phyloP scores from a whole-genome alignment of 2,329 filamentous ascomycete species.

The Tolypocladium endophyticum region DNA sequence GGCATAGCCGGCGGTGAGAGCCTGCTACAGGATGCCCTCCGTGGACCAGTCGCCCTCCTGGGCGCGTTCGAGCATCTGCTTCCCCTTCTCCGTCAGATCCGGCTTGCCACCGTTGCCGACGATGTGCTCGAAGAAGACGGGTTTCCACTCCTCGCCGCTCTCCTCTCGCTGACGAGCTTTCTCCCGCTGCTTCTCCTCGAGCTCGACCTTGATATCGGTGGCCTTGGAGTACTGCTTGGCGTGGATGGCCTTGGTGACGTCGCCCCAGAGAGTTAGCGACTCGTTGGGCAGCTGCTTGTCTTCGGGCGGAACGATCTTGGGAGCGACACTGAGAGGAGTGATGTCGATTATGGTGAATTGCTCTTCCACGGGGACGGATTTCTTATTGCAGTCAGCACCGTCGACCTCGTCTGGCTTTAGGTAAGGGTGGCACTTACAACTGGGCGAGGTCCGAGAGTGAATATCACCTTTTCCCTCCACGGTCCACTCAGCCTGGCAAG shows the following conservation, averaged over 20 bases:
- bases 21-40: conserved; percentile 27
- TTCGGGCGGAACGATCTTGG: conserved; percentile 69
- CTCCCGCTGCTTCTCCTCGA: conserved; percentile 81
- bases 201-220: conserved; percentile 77
- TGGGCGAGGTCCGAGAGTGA: conserved; percentile 48
- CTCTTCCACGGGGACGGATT: conserved; percentile 40
- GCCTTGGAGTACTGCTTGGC: conserved; percentile 76
- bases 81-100: conserved; percentile 43
- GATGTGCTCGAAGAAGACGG: conserved; percentile 71
- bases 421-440: conserved; percentile 38
- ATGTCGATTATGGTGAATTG: conserved; percentile 78
- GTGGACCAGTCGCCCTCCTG: conserved; percentile 44
- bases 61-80: conserved; percentile 37
- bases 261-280: conserved; percentile 76
- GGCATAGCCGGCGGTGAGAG: neutral
- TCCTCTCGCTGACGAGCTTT: conserved; percentile 73
- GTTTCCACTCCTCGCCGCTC: conserved; percentile 61
- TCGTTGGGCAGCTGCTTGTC: conserved; percentile 81
- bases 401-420: neutral
- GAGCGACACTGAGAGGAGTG: conserved; percentile 65
- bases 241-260: conserved; percentile 76
- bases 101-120: conserved; percentile 46
- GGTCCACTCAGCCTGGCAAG: conserved; percentile 72
- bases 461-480: conserved; percentile 66
- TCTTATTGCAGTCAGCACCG: conserved; percentile 15